Evolutionary conservation across 2,329 filamentous ascomycete species (phyloP), one percentile per base, ranked within the genome.

Genomic region (Incumbomyces delicatus): DNA sequence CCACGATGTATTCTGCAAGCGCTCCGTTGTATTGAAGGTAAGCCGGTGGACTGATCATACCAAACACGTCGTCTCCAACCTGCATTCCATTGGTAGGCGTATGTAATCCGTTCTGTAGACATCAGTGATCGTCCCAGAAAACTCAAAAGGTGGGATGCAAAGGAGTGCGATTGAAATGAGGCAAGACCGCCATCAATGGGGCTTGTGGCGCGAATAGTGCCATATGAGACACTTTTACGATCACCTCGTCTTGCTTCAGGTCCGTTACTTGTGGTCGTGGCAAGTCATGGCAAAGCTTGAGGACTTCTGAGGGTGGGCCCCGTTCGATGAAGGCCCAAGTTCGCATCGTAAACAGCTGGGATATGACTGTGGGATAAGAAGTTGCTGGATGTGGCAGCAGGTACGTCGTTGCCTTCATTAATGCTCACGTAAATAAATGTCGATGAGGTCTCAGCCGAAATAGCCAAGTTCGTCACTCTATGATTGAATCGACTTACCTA

Each of bases 191-290:
- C 39, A 53, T 44, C 3, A 49, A 6, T 2, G 32, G 32, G 10
- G 35, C 44, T 12, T 40, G 14, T 7, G 46, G 45, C 30, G 43
- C 41, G 27, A 49, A 40, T 13, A 47, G 16, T 8, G 38, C 32
- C 2, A 49, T 48, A 27, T 48, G 34, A 6, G 49, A 49, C 27
- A 53, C 41, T 33, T 49, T 49, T 34, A 51, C 41, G n/a, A 53
- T 29, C 13, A 50, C 46, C 37, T 51, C 48, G 22, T 49, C 29
- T 11, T 36, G 29, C 2, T 34, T 18, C 8, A 51, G 43, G 22
- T 27, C 22, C n/a, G 45, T 30, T 12, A 18, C 27, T 18, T 39
- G 44, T 13, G 46, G 48, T 31, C 33, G 41, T 4, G 48, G 51
- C 13, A 47, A 30, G 31, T 50, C 42, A 42, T 44, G 34, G 11